phyloP scores from a whole-genome alignment of 768 basidiomycete species.

The Mycena alexandri region DNA sequence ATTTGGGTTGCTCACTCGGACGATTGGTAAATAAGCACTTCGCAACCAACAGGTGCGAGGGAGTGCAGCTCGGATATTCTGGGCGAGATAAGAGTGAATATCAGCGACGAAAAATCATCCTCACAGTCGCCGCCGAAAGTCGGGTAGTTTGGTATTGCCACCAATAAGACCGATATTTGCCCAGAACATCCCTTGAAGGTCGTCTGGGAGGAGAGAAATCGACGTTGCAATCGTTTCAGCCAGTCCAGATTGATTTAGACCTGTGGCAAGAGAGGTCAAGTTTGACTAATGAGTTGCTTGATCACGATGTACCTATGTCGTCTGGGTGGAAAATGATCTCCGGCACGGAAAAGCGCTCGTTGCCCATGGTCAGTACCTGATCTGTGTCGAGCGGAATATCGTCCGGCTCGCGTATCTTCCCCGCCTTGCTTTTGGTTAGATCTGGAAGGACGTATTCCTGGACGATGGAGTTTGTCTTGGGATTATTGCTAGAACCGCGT shows the following conservation, averaged over 20 bases:
- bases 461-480: constrained; percentile 75
- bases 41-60: constrained; percentile 85
- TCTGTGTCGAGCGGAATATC: constrained; percentile 68
- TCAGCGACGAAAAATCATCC: constrained; percentile 43
- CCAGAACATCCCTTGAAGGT: constrained; percentile 95
- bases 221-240: constrained; percentile 80
- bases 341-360: constrained; percentile 93
- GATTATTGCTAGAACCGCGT: constrained; percentile 57
- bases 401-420: constrained; percentile 65
- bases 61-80: constrained; percentile 82
- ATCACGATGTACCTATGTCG: constrained; percentile 77
- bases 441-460: constrained; percentile 95
- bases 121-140: constrained; percentile 83
- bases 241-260: constrained; percentile 86
- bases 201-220: constrained; percentile 81
- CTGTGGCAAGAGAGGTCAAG: constrained; percentile 49
- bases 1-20: constrained; percentile 71
- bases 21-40: constrained; percentile 79
- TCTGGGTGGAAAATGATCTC: constrained; percentile 92
- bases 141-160: constrained; percentile 81
- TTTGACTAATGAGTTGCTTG: neutral
- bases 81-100: constrained; percentile 28
- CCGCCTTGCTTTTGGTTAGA: constrained; percentile 75
- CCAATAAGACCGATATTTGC: constrained; percentile 92
- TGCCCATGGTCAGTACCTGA: constrained; percentile 87